These are phyloP conservation scores for Trichoderma aggressivum DNA, from an alignment of 2,329 filamentous ascomycete genomes.

Conservation along the genomic window DNA sequence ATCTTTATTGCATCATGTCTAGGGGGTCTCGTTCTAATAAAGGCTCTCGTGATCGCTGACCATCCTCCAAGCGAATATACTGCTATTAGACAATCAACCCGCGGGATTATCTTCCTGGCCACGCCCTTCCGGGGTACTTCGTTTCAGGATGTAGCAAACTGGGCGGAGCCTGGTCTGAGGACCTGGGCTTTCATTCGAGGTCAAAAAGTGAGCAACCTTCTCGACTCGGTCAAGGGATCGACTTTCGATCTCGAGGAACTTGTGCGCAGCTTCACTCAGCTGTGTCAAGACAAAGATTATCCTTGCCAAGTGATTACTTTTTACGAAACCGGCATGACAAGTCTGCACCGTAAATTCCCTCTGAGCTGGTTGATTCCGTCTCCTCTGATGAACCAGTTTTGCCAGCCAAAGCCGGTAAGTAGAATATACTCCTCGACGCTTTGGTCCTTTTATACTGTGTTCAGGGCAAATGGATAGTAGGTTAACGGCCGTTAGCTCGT, in stretches of 20 bases:
- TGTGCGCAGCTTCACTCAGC: slow-evolving; percentile 23
- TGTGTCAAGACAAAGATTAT: slow-evolving; percentile 18
- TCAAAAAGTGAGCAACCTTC: slow-evolving; percentile 19
- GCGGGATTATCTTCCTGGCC: slow-evolving; percentile 28
- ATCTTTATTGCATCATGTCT: slow-evolving; percentile 35
- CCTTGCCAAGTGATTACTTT: slow-evolving; percentile 23
- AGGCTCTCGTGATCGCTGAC: slow-evolving; percentile 27
- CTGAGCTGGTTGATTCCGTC: slow-evolving; percentile 14
- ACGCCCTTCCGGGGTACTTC: slow-evolving; percentile 31
- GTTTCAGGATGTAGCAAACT: slow-evolving; percentile 26
- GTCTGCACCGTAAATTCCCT: slow-evolving; percentile 21
- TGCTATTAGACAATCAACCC: slow-evolving; percentile 22
- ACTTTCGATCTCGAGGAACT: slow-evolving; percentile 22
- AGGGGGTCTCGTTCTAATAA: slow-evolving; percentile 31
- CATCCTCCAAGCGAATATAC: slow-evolving; percentile 18
- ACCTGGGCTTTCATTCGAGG: slow-evolving; percentile 11
- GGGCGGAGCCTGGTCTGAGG: slow-evolving; percentile 19
- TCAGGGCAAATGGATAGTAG: neutral
- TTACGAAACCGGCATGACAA: slow-evolving; percentile 24
- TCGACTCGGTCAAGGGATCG: slow-evolving; percentile 22
- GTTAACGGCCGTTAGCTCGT: slow-evolving; percentile 24
- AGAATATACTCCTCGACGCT: neutral
- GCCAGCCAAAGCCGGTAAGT: neutral
- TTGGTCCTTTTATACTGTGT: neutral
- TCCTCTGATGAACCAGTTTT: neutral